phyloP scores from a whole-genome alignment of 352 stramenopile species.

The Globisporangium polare region DNA sequence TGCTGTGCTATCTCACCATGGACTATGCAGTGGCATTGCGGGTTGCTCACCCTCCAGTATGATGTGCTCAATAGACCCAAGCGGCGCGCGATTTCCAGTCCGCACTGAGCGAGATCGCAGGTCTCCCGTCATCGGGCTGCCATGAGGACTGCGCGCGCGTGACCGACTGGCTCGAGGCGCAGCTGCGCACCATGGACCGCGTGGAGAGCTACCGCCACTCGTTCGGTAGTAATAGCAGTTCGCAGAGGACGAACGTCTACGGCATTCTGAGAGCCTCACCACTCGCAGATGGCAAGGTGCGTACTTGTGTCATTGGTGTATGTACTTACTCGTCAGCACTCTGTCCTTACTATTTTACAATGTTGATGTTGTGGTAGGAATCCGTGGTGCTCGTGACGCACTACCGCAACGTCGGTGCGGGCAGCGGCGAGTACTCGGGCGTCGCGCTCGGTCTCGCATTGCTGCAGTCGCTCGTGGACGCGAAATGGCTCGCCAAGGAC shows the following conservation, averaged over 20 bases:
- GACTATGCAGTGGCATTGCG: too few species aligned
- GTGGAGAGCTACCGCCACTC: slow-evolving; percentile 56
- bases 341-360: background rate
- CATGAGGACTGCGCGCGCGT: slow-evolving; percentile 38
- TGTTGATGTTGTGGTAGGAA: slow-evolving; percentile 23
- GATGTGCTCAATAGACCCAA: slow-evolving; percentile 3
- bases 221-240: slow-evolving; percentile 23
- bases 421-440: slow-evolving; percentile 44
- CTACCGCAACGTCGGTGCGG: slow-evolving; percentile 49
- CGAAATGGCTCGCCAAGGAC: slow-evolving; percentile 81
- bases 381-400: slow-evolving; percentile 70
- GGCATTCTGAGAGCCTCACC: slow-evolving; percentile 74
- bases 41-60: background rate
- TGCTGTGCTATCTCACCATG: too few species aligned
- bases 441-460: slow-evolving; percentile 55
- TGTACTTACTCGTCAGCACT: background rate
- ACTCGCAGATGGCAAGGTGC: slow-evolving; percentile 67
- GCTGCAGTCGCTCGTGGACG: slow-evolving; percentile 50
- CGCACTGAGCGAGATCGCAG: slow-evolving; percentile 31
- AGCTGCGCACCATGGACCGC: slow-evolving; percentile 47
- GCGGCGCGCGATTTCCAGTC: slow-evolving; percentile 25
- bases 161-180: slow-evolving; percentile 55
- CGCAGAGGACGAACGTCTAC: slow-evolving; percentile 60
- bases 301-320: background rate
- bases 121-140: slow-evolving; percentile 32